Evolutionary conservation across 1,284 basidiomycete genomes (phyloP), one percentile per base, ranked within the genome.

Genomic region (Melampsora americana): DNA sequence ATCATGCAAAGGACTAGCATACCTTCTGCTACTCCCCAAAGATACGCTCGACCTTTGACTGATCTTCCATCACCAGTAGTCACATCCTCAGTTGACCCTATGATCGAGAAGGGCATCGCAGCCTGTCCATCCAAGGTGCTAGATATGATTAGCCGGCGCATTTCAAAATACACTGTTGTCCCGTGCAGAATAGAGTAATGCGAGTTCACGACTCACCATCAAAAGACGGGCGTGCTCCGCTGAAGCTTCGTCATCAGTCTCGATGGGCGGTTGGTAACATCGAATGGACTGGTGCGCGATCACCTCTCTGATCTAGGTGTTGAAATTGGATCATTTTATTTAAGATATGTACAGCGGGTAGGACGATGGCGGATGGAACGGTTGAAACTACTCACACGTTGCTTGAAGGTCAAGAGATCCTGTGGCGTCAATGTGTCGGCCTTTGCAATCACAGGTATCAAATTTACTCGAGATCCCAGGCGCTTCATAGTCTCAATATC

Each of bases 401-500:
- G 90, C 86, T 99, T 99, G 88, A 98, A 98, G 50, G 88, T 84
- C 78, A 89, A 87, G 16, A 99, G 86, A 84, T 98, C 96, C 79
- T 91, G 90, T 80, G 95, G 94, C 0, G 94, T 96, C 79, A 99
- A 87, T 1, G 95, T 97, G 82, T 98, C 95, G 39, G 95, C 93
- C 86, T 96, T 97, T 78, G 95, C 93, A 78, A 98, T 87, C 80
- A 98, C 93, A n/a, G 95, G 95, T 81, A 98, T 96, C 78, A 98
- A 87, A 85, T 98, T 97, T 83, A 96, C 94, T 78, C 94, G 89
- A 61, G 93, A 93, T 26, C 94, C 93, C 44, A 98, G 88, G 77
- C 93, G 90, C 87, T 96, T 97, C 95, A 98, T 98, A 82, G 95
- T 95, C 86, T 98, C 96, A 80, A 99, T 95, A 82, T 99, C 95